Evolutionary conservation across 2,329 filamentous ascomycete species (phyloP).

Genomic region (Penicillium rolfsii): DNA sequence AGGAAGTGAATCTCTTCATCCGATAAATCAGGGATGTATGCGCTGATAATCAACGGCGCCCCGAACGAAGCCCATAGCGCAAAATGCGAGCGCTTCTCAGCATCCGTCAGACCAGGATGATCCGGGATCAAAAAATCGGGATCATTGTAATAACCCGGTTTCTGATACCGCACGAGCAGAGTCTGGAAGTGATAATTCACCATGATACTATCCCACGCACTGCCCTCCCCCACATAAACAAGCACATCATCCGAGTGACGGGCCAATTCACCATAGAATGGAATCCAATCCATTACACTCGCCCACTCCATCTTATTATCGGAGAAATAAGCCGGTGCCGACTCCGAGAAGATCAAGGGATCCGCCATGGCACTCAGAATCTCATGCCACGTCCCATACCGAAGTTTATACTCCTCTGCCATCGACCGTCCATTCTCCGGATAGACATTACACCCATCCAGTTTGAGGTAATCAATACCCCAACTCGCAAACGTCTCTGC

Average conservation of each 20-base stretch:
- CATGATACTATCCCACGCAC: constrained; percentile 54
- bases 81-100: constrained; percentile 55
- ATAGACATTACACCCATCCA: constrained; percentile 49
- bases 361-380: constrained; percentile 41
- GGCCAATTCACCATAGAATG: constrained; percentile 48
- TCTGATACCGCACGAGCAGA: constrained; percentile 49
- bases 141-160: constrained; percentile 54
- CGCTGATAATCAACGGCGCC: constrained; percentile 54
- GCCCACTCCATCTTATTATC: constrained; percentile 51
- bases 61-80: constrained; percentile 57
- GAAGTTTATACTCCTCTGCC: constrained; percentile 32
- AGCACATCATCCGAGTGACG: constrained; percentile 51
- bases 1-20: constrained; percentile 43
- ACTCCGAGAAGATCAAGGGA: constrained; percentile 52
- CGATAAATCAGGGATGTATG: constrained; percentile 45
- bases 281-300: constrained; percentile 51
- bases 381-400: constrained; percentile 50
- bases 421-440: constrained; percentile 23
- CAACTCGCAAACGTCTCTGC: constrained; percentile 44
- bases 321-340: constrained; percentile 52
- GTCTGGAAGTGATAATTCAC: constrained; percentile 53
- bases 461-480: constrained; percentile 56
- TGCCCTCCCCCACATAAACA: constrained; percentile 46
- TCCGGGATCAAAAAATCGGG: constrained; percentile 56
- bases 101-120: constrained; percentile 49